Conservation (phyloP, 148 eudicot genomes). For the Amaranthus palmeri region DNA sequence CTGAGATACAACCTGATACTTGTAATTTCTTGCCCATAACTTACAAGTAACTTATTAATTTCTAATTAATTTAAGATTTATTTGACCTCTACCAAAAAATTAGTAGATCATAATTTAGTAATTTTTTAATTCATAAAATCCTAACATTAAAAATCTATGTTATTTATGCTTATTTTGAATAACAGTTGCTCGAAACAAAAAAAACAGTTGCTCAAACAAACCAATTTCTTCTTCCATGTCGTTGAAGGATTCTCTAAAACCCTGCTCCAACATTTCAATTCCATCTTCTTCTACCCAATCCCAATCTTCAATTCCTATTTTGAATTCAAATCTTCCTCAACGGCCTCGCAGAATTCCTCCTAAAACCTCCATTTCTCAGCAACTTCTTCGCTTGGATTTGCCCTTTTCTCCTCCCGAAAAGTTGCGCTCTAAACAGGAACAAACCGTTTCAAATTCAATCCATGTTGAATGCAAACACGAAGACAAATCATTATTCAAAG, state of each 20-base stretch:
- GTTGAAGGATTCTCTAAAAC: conserved; percentile 50
- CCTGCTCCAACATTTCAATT: conserved; percentile 33
- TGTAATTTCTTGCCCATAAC: no score
- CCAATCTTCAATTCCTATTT: conserved; percentile 22
- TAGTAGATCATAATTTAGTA: no score
- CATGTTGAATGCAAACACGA: neutral
- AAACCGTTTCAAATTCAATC: no score
- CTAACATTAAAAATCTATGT: no score
- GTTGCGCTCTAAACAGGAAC: conserved; percentile 5
- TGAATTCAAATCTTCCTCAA: conserved; percentile 19
- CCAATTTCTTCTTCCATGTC: neutral
- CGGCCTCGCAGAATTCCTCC: conserved; percentile 58
- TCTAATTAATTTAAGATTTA: no score
- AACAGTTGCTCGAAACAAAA: no score
- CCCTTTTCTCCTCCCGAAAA: conserved; percentile 30
- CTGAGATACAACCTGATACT: no score
- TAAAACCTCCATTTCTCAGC: conserved; percentile 60
- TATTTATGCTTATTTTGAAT: no score
- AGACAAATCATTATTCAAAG: neutral
- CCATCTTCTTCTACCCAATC: conserved; percentile 25
- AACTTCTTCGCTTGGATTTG: conserved; percentile 52
- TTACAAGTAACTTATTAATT: no score
- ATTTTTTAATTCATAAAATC: no score
- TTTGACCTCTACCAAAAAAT: no score
- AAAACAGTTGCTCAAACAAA: no score